These are phyloP conservation scores for Metschnikowia orientalis DNA, from an alignment of 805 yeast species.

Conservation along the genomic window DNA sequence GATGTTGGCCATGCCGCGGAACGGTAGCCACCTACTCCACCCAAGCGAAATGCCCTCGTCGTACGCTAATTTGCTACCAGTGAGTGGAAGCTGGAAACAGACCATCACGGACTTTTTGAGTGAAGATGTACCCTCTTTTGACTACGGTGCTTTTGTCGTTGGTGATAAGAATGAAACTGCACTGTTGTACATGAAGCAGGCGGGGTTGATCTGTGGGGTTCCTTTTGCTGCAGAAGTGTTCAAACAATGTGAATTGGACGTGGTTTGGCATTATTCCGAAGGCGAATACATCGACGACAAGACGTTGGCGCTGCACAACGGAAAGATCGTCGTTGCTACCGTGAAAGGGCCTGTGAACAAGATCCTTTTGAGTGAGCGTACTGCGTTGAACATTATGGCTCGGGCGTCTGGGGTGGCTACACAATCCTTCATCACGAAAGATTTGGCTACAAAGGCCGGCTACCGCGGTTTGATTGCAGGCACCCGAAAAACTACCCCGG, in stretches of 20 bases:
- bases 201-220: conserved; percentile 77
- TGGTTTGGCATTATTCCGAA: conserved; percentile 71
- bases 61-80: conserved; percentile 60
- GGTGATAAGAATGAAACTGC: conserved; percentile 71
- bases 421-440: conserved; percentile 52
- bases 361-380: conserved; percentile 78
- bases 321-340: conserved; percentile 64
- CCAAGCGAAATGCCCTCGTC: conserved; percentile 18
- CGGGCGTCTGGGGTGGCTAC: conserved; percentile 89
- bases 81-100: conserved; percentile 75
- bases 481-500: conserved; percentile 97
- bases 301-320: conserved; percentile 44
- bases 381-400: conserved; percentile 76
- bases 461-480: conserved; percentile 88
- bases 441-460: conserved; percentile 61
- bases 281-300: conserved; percentile 48
- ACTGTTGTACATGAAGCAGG: conserved; percentile 72
- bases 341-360: conserved; percentile 79
- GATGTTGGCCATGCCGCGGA: too few relatives aligned
- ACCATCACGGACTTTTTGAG: conserved; percentile 69
- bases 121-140: conserved; percentile 92
- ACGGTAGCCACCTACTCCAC: background rate
- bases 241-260: conserved; percentile 63
- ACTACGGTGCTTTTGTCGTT: conserved; percentile 93
- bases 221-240: conserved; percentile 88